These are phyloP conservation scores for Andrographis paniculata DNA, from an alignment of 305 asterid species.

Conservation along the genomic window DNA sequence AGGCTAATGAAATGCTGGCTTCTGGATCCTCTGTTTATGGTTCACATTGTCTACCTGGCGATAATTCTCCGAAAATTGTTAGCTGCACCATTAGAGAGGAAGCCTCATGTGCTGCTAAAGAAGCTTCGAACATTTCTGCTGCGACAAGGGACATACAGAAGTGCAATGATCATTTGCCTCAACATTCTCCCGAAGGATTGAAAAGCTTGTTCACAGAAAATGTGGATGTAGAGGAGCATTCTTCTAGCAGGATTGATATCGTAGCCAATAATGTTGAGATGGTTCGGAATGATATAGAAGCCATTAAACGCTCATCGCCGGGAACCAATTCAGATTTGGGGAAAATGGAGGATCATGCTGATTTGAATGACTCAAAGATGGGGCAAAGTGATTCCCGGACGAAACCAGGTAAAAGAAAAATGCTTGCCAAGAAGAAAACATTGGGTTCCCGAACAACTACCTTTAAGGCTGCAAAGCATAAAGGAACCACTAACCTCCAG, in stretches of 20 bases:
- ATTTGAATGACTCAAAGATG: slow-evolving; percentile 20
- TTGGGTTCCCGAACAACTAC: slow-evolving; percentile 38
- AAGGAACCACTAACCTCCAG: slow-evolving; percentile 36
- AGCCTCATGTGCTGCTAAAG: slow-evolving; percentile 23
- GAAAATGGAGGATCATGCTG: slow-evolving; percentile 22
- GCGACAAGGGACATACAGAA: slow-evolving; percentile 22
- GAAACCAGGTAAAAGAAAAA: slow-evolving; percentile 33
- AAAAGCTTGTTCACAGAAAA: slow-evolving; percentile 18
- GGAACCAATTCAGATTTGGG: slow-evolving; percentile 17
- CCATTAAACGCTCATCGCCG: slow-evolving; percentile 19
- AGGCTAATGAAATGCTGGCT: slow-evolving; percentile 22
- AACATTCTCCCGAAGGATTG: slow-evolving; percentile 23
- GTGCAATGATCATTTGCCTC: slow-evolving; percentile 23
- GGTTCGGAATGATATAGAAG: slow-evolving; percentile 25
- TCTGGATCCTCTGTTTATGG: slow-evolving; percentile 24
- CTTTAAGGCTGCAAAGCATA: slow-evolving; percentile 25
- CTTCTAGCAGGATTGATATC: slow-evolving; percentile 19
- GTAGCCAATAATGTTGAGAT: slow-evolving; percentile 19
- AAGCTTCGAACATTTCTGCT: slow-evolving; percentile 15
- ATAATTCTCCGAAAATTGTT: slow-evolving; percentile 20
- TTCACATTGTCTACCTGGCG: slow-evolving; percentile 13
- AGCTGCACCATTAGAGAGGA: slow-evolving; percentile 16
- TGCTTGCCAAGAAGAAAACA: slow-evolving; percentile 40
- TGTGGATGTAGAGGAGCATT: slow-evolving; percentile 17
- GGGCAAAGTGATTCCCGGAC: slow-evolving; percentile 22